Evolutionary conservation across 2,329 filamentous ascomycete species (phyloP), one percentile per base, ranked within the genome.

Genomic region (Trichocomaceae sp.): DNA sequence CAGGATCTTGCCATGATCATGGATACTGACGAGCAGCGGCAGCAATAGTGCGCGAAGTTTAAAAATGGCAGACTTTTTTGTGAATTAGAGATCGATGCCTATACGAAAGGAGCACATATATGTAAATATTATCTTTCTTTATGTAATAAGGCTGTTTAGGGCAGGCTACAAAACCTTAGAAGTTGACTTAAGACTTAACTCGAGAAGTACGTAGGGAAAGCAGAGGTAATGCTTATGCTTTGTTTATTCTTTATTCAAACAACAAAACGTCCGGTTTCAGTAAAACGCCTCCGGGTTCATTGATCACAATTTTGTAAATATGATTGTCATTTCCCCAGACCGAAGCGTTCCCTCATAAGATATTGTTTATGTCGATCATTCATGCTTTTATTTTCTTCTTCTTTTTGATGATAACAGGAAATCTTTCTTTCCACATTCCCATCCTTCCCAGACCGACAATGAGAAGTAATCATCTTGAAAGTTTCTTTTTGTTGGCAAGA

Each of bases 381-480:
- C 49, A 47, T 52, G 50, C 50, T 47, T 52, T 51, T 52, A 37
- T 20, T 39, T 39, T 41, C 12, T 20, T 41, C 20, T 41, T 7
- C 12, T 15, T 17, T n/a, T 17, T 19, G 37, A 39, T 41, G 8
- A 41, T 15, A 41, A 41, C 17, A 41, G 37, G 37, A 41, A 41
- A 41, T 41, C 26, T 29, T 29, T 17, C n/a, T 41, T 9, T 19
- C 17, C 8, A 35, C 35, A n/a, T 19, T 39, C 29, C 33, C 33
- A n/a, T 31, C 44, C 31, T 53, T 45, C 51, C 51, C 51, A 47
- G 51, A 53, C 39, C 51, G 51, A 53, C 51, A 23, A 41, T 41
- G 51, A 44, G 33, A 47, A 47, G 35, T 23, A 31, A 47, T 53
- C 51, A 20, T 42, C 9, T 15, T 31, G 37, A 22, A 41, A n/a